Base-by-base conservation (phyloP, 192 early-diverging fungal genomes). In the Rhizoclosmatium globosum region DNA sequence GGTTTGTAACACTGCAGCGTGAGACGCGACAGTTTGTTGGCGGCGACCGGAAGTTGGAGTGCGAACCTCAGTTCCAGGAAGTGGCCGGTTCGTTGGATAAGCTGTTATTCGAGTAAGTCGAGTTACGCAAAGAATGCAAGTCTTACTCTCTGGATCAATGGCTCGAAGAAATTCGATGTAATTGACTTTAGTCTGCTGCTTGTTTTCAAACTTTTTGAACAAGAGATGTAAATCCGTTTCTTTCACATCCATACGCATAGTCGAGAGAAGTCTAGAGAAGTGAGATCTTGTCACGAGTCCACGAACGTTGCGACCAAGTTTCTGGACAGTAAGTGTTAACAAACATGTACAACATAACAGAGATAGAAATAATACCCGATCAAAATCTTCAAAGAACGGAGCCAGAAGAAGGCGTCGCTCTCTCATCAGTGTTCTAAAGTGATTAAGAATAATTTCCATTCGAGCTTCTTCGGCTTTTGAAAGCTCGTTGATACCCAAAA, bases 311-410 rank as follows among this genome's bases (percentile, higher is more conserved):
- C 80, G 81, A 4, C 85, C 82, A 3, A 87, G 68, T 48, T 67
- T 75, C 84, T 86, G 53, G 23, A 17, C 9, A 73, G 60, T 80
- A n/a, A 31, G 0, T 31, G 31, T 31, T 31, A 31, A 31, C 31
- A 31, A 31, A 31, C 31, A 0, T 0, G 0, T 31, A 48, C 31
- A 58, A 2, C n/a, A n/a, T n/a, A n/a, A n/a, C 15, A 69, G 4
- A 13, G 61, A 41, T 0, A 0, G 19, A 76, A 62, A 3, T 0
- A n/a, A 39, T 47, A 87, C 85, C 77, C 73, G 79, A 59, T 89
- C 88, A 83, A 86, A 89, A 64, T 89, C 86, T 59, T 86, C 81
- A 75, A 90, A 90, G 48, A 83, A 85, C 4, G 89, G 89, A 46
- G 74, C 74, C 17, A 90, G 60, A 19, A 87, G 74, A 2, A 89